These are phyloP conservation scores for Cicer bijugum DNA, from an alignment of 306 rosid genomes.

Conservation along the genomic window DNA sequence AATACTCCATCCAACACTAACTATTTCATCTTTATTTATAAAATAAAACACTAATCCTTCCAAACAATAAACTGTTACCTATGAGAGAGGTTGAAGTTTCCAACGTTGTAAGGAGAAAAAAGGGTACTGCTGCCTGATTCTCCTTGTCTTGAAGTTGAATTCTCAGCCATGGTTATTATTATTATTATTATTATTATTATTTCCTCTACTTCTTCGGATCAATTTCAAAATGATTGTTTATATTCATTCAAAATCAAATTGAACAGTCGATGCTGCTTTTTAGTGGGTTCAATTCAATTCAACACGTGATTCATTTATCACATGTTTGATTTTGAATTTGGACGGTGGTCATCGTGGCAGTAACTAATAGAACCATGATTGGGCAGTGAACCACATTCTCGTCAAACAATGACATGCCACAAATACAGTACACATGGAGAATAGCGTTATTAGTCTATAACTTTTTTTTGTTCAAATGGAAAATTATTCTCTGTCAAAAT, in stretches of 20 bases:
- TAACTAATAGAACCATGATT: neutral
- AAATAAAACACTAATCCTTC: no score
- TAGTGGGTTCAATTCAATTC: neutral
- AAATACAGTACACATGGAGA: no score
- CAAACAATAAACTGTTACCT: slow-evolving; percentile 20
- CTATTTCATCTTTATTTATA: neutral
- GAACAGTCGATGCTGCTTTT: neutral
- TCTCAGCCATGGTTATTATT: slow-evolving; percentile 48
- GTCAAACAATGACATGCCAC: no score
- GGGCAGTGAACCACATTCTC: neutral
- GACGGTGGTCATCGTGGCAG: neutral
- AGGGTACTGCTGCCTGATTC: slow-evolving; percentile 37
- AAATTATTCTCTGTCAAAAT: no score
- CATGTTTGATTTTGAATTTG: neutral
- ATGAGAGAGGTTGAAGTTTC: slow-evolving; percentile 52
- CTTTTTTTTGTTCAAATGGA: no score
- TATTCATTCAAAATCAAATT: no score
- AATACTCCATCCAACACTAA: neutral
- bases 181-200: no score
- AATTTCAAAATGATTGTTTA: neutral
- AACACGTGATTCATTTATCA: neutral
- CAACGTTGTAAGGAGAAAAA: slow-evolving; percentile 64
- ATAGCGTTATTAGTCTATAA: no score
- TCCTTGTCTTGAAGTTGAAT: slow-evolving; percentile 8
- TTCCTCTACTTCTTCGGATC: neutral